Evolutionary conservation across 768 basidiomycete species (phyloP).

Genomic region (Lentinula sp.): DNA sequence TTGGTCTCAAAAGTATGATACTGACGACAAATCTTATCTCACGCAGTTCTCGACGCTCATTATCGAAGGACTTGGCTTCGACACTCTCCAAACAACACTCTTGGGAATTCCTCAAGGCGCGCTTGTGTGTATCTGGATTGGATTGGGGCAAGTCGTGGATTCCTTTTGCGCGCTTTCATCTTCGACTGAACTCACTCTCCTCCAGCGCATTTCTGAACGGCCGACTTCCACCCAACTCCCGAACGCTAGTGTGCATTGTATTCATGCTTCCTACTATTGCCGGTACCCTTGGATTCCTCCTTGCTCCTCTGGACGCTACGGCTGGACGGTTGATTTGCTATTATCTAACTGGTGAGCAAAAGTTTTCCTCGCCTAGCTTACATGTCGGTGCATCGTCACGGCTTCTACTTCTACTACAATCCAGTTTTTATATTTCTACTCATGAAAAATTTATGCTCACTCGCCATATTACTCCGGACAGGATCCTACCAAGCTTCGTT

Average conservation of each 20-base stretch:
- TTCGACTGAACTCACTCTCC: background rate
- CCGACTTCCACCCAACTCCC: slow-evolving; percentile 6
- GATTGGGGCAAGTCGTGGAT: background rate
- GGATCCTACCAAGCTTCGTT: slow-evolving; percentile 15
- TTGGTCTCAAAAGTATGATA: background rate
- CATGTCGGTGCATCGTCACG: background rate
- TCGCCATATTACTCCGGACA: background rate
- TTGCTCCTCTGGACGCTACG: slow-evolving; percentile 7
- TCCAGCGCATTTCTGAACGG: slow-evolving; percentile 5
- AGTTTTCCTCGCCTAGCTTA: too few relatives aligned
- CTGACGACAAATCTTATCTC: background rate
- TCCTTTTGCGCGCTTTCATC: background rate
- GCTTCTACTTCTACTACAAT: too few relatives aligned
- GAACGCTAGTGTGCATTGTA: slow-evolving; percentile 8
- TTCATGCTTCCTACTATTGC: slow-evolving; percentile 12
- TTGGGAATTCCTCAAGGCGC: slow-evolving; percentile 10
- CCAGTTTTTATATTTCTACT: too few relatives aligned
- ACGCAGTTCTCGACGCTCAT: slow-evolving; percentile 10
- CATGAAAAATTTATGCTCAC: too few relatives aligned
- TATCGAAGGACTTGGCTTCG: slow-evolving; percentile 17
- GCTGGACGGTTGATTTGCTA: slow-evolving; percentile 9
- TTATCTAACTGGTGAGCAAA: slow-evolving; percentile 9
- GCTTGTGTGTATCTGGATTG: slow-evolving; percentile 8
- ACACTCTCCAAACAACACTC: slow-evolving; percentile 12
- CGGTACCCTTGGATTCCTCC: slow-evolving; percentile 8